Conservation (phyloP, 169 alveolate genomes). For the Cryptosporidium ryanae region DNA sequence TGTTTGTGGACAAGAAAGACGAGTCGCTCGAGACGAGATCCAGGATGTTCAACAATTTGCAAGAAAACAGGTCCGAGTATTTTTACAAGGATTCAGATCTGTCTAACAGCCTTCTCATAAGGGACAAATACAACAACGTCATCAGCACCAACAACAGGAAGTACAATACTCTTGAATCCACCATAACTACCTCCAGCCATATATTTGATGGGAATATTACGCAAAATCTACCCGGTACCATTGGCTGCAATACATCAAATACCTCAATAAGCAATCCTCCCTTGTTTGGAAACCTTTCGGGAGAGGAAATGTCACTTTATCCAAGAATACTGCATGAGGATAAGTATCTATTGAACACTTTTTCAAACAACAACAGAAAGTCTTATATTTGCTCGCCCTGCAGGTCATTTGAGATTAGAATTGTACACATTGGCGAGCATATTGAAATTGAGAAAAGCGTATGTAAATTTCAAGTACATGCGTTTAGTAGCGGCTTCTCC, state of each 20-base stretch:
- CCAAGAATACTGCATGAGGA: conserved; percentile 29
- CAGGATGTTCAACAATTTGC: conserved; percentile 6
- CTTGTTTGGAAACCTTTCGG: conserved; percentile 25
- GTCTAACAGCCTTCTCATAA: not conserved
- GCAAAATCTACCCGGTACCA: conserved; percentile 48
- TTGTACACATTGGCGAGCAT: conserved; percentile 54
- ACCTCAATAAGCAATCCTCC: conserved; percentile 60
- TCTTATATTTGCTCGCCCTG: not conserved
- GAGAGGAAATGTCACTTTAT: conserved; percentile 51
- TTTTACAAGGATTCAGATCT: conserved; percentile 23
- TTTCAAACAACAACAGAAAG: not conserved
- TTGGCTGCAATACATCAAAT: conserved; percentile 35
- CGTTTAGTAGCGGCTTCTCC: conserved; percentile 63
- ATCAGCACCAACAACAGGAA: not conserved
- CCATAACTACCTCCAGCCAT: conserved; percentile 56
- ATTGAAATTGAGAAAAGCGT: conserved; percentile 2
- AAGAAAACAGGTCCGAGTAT: conserved; percentile 65
- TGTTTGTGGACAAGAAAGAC: not conserved
- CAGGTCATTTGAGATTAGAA: not conserved
- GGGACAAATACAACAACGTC: not conserved
- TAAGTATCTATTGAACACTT: not conserved
- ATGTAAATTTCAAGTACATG: conserved; percentile 26
- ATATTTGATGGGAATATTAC: conserved; percentile 60
- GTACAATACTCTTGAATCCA: conserved; percentile 43
- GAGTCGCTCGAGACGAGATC: conserved; percentile 14